Percentiles rank a stretch among this genome's conserved stretches.
Evolutionary conservation across 1,284 basidiomycete species (phyloP).

Genomic region (Cryptococcus hybrid): DNA sequence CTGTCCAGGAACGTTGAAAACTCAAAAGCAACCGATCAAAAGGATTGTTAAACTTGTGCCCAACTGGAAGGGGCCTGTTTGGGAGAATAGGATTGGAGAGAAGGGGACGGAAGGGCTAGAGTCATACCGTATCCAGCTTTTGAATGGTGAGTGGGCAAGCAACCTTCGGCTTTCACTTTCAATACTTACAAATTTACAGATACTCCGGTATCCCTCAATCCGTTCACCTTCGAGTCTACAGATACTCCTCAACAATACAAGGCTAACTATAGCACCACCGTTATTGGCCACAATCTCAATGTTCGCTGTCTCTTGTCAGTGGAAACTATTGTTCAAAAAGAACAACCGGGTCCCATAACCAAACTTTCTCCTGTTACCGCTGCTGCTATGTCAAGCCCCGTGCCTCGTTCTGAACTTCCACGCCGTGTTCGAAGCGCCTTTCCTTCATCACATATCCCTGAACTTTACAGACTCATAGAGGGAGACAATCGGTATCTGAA

Average conservation of each 20-base stretch:
- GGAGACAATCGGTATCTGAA: conserved; percentile 37
- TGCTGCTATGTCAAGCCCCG: neutral
- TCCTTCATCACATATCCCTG: conserved; percentile 32
- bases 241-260: conserved; percentile 32
- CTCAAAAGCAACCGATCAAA: conserved; percentile 26
- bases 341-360: conserved; percentile 1
- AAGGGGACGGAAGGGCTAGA: conserved; percentile 35
- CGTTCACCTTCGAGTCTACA: conserved; percentile 37
- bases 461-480: conserved; percentile 37
- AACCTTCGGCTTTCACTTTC: neutral
- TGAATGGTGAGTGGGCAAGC: conserved; percentile 38
- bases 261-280: conserved; percentile 25
- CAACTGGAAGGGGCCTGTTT: conserved; percentile 42
- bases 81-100: conserved; percentile 40
- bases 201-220: conserved; percentile 42
- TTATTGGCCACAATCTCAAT: conserved; percentile 26
- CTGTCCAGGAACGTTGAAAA: conserved; percentile 28
- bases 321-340: conserved; percentile 11
- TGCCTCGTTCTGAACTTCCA: conserved; percentile 4
- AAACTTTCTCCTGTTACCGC: neutral
- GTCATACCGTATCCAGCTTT: conserved; percentile 41
- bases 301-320: conserved; percentile 32
- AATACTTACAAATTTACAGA: conserved; percentile 24
- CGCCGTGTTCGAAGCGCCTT: conserved; percentile 34
- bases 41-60: conserved; percentile 46